Percentiles rank a stretch among this genome's conserved stretches.
These are phyloP conservation scores for Chamaecyparis obtusa DNA, from an alignment of 75 land plant species.

Conservation along the genomic window DNA sequence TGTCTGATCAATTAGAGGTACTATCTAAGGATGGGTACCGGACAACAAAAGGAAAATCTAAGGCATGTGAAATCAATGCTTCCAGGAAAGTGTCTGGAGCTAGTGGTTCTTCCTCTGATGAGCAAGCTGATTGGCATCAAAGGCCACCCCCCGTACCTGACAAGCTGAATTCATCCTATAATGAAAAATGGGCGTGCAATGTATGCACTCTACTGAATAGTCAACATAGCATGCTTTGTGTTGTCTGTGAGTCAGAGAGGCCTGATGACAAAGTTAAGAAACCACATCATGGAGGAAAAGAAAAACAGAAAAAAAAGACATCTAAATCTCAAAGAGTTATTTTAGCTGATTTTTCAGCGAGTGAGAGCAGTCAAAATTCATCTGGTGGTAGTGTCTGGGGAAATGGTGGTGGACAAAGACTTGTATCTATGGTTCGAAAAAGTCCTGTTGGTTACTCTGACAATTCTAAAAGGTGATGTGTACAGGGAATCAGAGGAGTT, in stretches of 20 bases:
- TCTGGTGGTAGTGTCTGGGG: conserved; percentile 73
- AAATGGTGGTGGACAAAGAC: conserved; percentile 57
- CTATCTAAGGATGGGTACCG: conserved; percentile 91
- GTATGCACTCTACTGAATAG: too few species aligned
- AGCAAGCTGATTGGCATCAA: neutral
- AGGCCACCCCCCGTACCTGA: neutral
- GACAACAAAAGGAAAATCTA: conserved; percentile 46
- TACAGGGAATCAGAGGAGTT: neutral
- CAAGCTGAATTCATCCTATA: neutral
- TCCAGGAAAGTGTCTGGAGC: neutral
- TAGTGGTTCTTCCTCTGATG: conserved; percentile 8
- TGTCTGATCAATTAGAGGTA: conserved; percentile 64
- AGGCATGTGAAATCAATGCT: neutral
- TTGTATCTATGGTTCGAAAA: conserved; percentile 9
- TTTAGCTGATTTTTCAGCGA: too few species aligned
- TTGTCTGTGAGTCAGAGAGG: conserved; percentile 11
- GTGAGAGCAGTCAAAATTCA: conserved; percentile 3
- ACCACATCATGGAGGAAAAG: too few species aligned
- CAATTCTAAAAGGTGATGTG: neutral
- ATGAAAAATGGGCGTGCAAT: too few species aligned
- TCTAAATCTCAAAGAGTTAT: too few species aligned
- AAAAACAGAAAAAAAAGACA: conserved; percentile 5
- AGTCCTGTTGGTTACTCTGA: too few species aligned
- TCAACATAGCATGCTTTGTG: conserved; percentile 12
- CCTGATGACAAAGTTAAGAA: too few species aligned